These are phyloP conservation scores for Penicillium roqueforti DNA, from an alignment of 495 filamentous ascomycete species.

Conservation along the genomic window DNA sequence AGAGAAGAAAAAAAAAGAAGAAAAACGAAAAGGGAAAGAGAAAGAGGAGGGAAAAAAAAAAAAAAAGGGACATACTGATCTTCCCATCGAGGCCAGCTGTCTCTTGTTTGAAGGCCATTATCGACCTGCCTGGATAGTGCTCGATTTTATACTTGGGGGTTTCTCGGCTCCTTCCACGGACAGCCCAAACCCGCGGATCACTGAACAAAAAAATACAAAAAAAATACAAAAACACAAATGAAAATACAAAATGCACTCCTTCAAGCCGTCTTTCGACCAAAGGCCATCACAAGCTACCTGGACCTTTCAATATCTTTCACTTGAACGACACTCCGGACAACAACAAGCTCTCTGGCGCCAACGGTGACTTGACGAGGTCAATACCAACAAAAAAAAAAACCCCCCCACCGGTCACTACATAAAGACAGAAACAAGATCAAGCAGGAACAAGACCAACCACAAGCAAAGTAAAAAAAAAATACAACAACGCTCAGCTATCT, in stretches of 20 bases:
- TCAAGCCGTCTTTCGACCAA: background rate
- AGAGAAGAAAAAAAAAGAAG: background rate
- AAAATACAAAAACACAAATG: background rate
- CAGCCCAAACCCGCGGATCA: background rate
- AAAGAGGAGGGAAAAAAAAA: background rate
- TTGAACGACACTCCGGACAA: background rate
- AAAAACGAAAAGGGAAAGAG: background rate
- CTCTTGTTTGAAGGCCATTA: background rate
- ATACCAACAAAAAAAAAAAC: background rate
- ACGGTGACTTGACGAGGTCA: background rate
- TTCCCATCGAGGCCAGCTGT: background rate
- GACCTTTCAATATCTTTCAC: background rate
- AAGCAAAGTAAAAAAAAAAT: background rate
- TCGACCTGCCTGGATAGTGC: background rate
- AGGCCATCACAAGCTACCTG: background rate
- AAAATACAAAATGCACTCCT: background rate
- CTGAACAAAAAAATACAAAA: background rate
- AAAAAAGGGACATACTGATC: background rate
- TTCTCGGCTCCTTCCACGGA: background rate
- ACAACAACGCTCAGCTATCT: too few species aligned
- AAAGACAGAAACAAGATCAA: background rate
- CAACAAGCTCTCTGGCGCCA: background rate
- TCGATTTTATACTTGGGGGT: background rate
- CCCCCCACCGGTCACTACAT: too few species aligned
- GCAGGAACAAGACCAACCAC: background rate